Percentiles rank a stretch among this genome's conserved stretches.
phyloP scores from a whole-genome alignment of 176 grass and related monocot genomes.

The Oryza brachyantha region DNA sequence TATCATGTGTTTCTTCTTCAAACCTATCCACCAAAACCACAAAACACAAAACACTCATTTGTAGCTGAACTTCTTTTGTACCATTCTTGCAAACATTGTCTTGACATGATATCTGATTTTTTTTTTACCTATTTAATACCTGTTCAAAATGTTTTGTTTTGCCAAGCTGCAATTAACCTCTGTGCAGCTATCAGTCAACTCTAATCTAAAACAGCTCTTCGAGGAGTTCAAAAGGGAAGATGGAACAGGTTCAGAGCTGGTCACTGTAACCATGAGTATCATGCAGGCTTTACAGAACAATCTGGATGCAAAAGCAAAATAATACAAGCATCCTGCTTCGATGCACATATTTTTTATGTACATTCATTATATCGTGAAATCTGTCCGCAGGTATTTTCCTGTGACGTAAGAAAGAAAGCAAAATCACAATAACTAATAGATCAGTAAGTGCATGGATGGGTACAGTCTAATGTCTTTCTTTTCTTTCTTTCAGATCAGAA shows the following conservation, averaged over 20 bases:
- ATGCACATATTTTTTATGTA: slow-evolving; percentile 95
- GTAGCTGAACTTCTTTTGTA: background rate
- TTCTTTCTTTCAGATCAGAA: slow-evolving; percentile 62
- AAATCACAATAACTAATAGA: background rate
- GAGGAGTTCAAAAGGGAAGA: slow-evolving; percentile 80
- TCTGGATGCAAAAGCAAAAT: slow-evolving; percentile 86
- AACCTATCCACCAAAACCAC: background rate
- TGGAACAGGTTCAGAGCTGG: slow-evolving; percentile 75
- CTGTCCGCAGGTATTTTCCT: slow-evolving; percentile 70
- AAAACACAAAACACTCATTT: background rate
- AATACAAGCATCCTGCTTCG: slow-evolving; percentile 87
- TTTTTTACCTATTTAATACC: background rate
- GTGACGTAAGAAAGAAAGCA: background rate
- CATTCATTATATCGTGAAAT: slow-evolving; percentile 94
- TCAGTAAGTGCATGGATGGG: background rate
- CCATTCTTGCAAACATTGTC: background rate
- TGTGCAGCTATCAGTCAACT: slow-evolving; percentile 84
- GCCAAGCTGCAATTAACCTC: background rate
- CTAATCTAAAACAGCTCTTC: slow-evolving; percentile 95
- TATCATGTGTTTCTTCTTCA: slow-evolving; percentile 6
- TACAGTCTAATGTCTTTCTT: background rate
- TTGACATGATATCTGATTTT: background rate
- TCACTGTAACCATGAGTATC: slow-evolving; percentile 84
- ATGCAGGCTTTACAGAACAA: slow-evolving; percentile 97
- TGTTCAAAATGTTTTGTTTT: background rate